Base-by-base conservation (phyloP, 2,329 filamentous ascomycete genomes). In the Pseudogymnoascus sp. region DNA sequence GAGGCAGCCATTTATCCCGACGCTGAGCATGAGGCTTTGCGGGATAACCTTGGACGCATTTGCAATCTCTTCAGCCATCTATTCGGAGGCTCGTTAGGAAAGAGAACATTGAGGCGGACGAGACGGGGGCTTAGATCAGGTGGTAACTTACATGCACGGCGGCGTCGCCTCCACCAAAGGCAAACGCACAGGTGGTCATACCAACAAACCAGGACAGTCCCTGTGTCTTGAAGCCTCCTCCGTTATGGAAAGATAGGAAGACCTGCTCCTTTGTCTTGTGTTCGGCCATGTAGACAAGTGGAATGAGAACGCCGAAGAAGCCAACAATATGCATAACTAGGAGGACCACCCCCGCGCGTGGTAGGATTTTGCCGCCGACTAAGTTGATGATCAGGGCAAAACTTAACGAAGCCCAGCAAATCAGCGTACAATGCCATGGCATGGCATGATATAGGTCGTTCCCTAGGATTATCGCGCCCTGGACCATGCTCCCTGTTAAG, bases 61-160 rank as follows among this genome's bases (percentile, higher is more conserved):
- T 79, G 86, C 9, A 77, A 88, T 65, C 73, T 86, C 3, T 84
- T 86, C 68, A 87, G 87, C 37, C 37, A 38, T n/a, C 37, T 38
- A 35, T 35, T 38, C 15, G 15, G 2, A 38, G 15, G n/a, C 3
- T 38, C n/a, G 7, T 38, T 38, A 38, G 37, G 15, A 38, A 38
- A 38, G 3, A 38, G 15, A 15, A 38, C 15, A 15, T 38, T n/a
- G 37, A n/a, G 15, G 4, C 37, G 5, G 5, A 26, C 5, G 37
- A 15, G 15, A 17, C 37, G 5, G 37, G 37, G 37, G 15, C 6
- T 7, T 7, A 38, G 2, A 38, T 38, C 15, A 17, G 17, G 7
- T 38, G 15, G 37, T 7, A 38, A 38, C 37, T n/a, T 2, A 38
- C 37, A 38, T 38, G 37, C 37, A 38, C 37, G 37, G 37, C 37